phyloP scores from a whole-genome alignment of 495 filamentous ascomycete species.

The Tuber borchii region DNA sequence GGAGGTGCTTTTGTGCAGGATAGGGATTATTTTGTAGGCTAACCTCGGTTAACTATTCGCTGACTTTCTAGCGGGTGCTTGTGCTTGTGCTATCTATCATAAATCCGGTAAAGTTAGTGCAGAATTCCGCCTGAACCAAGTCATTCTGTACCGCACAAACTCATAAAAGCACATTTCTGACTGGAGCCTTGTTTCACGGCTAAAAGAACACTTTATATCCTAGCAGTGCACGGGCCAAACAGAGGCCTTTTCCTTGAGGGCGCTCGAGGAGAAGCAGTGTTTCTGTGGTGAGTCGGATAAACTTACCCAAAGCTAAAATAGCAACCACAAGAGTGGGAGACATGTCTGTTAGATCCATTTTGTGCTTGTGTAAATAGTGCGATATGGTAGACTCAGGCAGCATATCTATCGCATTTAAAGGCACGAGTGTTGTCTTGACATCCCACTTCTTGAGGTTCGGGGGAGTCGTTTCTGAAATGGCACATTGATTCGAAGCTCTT shows the following conservation, averaged over 20 bases:
- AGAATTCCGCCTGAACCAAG: neutral
- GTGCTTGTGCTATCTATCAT: neutral
- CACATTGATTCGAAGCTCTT: neutral
- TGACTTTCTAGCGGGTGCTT: neutral
- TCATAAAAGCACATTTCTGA: neutral
- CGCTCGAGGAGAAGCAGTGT: neutral
- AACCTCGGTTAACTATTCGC: neutral
- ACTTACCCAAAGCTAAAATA: neutral
- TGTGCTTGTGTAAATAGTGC: neutral
- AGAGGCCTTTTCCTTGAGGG: neutral
- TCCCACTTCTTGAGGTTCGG: neutral
- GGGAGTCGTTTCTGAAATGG: neutral
- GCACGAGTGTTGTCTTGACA: neutral
- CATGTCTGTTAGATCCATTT: neutral
- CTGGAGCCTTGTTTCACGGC: neutral
- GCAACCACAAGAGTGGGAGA: neutral
- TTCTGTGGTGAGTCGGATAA: neutral
- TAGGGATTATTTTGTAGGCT: neutral
- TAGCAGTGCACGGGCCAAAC: neutral
- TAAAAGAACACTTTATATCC: neutral
- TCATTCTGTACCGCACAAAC: neutral
- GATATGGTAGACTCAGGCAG: neutral
- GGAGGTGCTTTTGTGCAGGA: neutral
- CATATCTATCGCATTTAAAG: neutral
- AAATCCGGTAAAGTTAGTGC: neutral